Conservation (phyloP, 768 basidiomycete genomes). For the Tubosaeta brunneosetosa region DNA sequence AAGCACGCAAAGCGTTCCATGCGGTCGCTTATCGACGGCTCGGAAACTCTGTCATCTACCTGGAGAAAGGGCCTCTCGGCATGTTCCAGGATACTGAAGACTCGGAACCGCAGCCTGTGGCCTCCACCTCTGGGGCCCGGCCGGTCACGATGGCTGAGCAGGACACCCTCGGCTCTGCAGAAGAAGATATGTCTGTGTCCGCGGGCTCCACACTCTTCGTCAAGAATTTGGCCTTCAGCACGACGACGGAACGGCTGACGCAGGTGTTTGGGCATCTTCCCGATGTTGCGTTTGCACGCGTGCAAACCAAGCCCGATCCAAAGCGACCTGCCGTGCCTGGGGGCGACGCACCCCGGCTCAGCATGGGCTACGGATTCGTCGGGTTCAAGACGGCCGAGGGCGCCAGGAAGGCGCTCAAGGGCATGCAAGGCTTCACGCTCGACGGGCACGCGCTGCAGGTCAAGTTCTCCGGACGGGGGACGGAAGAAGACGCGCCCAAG, state of each 20-base stretch:
- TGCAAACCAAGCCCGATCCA: conserved; percentile 89
- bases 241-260: conserved; percentile 67
- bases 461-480: conserved; percentile 81
- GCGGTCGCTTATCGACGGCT: conserved; percentile 83
- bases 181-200: conserved; percentile 40
- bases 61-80: conserved; percentile 86
- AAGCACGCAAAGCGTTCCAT: conserved; percentile 72
- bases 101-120: conserved; percentile 4
- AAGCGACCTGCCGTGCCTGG: conserved; percentile 45
- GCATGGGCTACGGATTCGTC: conserved; percentile 96
- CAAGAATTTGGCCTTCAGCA: conserved; percentile 95
- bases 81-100: conserved; percentile 60
- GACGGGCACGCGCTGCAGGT: conserved; percentile 85
- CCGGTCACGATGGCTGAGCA: conserved; percentile 46
- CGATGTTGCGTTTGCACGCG: conserved; percentile 78
- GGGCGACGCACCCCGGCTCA: conserved; percentile 49
- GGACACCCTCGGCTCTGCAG: conserved; percentile 29
- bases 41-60: conserved; percentile 85
- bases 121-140: conserved; percentile 17
- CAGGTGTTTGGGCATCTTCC: conserved; percentile 71
- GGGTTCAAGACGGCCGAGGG: conserved; percentile 77
- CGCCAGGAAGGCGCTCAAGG: conserved; percentile 70
- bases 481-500: conserved; percentile 50
- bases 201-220: conserved; percentile 84
- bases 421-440: conserved; percentile 75